Evolutionary conservation across 78 protist genomes (phyloP).

Genomic region (slime mould (Dictyostelium discoideum)): dicty_2.7 NC_007091.3:4084501-4085000

Average conservation of each 20-base stretch:
- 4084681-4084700: conserved; percentile 23
- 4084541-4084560: neutral
- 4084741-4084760: conserved; percentile 13
- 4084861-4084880: conserved; percentile 32
- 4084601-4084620: conserved; percentile 32
- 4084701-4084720: conserved; percentile 8
- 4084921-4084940: neutral
- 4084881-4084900: conserved; percentile 25
- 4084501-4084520: neutral
- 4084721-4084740: neutral
- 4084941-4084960: conserved; percentile 4
- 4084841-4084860: conserved; percentile 8
- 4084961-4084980: neutral
- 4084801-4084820: conserved; percentile 8
- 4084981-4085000: conserved; percentile 14
- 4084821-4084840: conserved; percentile 7
- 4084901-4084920: conserved; percentile 9
- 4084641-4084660: neutral
- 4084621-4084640: conserved; percentile 12
- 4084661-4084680: conserved; percentile 39
- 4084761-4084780: conserved; percentile 42
- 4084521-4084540: conserved; percentile 33
- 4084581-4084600: conserved; percentile 33
- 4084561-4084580: neutral
- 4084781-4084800: conserved; percentile 38